These are phyloP conservation scores for Mortierella claussenii DNA, from an alignment of 192 early-diverging fungal species.

Conservation along the genomic window DNA sequence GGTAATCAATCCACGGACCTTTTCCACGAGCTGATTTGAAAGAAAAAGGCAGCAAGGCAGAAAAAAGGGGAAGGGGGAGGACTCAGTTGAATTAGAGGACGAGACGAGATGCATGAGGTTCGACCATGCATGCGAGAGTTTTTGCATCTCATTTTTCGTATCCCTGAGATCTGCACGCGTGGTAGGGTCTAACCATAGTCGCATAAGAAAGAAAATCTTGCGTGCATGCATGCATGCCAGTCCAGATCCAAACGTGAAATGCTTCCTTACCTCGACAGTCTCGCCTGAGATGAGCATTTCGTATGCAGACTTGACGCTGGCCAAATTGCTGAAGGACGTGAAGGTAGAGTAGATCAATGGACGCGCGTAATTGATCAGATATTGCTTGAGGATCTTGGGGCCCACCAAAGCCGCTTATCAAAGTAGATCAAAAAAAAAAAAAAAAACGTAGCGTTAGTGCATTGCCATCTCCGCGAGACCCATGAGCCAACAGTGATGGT, in stretches of 20 bases:
- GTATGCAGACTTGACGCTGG: slow-evolving; percentile 76
- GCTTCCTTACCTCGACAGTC: slow-evolving; percentile 58
- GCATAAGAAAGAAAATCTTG: too few species aligned
- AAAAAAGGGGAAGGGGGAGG: slow-evolving; percentile 6
- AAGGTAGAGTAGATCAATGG: slow-evolving; percentile 87
- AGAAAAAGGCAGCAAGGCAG: slow-evolving; percentile 42
- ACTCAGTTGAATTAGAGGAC: too few species aligned
- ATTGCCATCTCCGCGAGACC: too few species aligned
- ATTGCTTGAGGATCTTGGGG: slow-evolving; percentile 66
- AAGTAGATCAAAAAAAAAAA: not conserved
- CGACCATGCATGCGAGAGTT: too few species aligned
- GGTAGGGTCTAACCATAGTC: too few species aligned
- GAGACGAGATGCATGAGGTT: too few species aligned
- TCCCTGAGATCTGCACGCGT: too few species aligned
- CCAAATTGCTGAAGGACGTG: slow-evolving; percentile 70
- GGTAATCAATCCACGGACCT: slow-evolving; percentile 54
- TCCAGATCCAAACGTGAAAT: not conserved
- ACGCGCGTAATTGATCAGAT: slow-evolving; percentile 84
- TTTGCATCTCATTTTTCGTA: too few species aligned
- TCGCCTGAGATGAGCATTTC: slow-evolving; percentile 63
- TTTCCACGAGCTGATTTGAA: slow-evolving; percentile 39
- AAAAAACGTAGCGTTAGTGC: too few species aligned
- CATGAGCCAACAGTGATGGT: too few species aligned
- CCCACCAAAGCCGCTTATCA: slow-evolving; percentile 76
- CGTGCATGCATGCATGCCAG: not conserved